Evolutionary conservation across 169 alveolate species (phyloP).

Genomic region (Plasmodium relictum): DNA sequence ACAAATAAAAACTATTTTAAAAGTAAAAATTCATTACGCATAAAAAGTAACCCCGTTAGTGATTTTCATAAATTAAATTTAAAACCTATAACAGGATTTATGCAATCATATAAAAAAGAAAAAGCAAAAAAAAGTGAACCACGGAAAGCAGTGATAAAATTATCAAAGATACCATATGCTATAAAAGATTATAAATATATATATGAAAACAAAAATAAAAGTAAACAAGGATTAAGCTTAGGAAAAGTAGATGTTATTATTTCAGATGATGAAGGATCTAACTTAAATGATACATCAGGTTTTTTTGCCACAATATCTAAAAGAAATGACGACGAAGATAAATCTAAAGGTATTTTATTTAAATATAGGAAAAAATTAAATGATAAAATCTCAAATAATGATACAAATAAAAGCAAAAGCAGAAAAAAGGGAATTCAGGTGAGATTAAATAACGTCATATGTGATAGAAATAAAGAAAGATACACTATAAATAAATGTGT

Average conservation of each 20-base stretch:
- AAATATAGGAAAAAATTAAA: background rate
- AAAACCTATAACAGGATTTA: conserved; percentile 67
- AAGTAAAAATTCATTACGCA: conserved; percentile 28
- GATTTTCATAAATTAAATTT: conserved; percentile 71
- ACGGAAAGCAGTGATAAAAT: conserved; percentile 20
- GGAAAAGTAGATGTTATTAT: conserved; percentile 1
- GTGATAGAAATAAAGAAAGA: background rate
- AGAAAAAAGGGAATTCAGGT: background rate
- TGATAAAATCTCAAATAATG: background rate
- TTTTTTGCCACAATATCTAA: conserved; percentile 50
- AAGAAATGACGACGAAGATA: background rate
- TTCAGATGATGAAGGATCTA: conserved; percentile 16
- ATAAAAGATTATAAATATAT: conserved; percentile 6
- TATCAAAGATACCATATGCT: conserved; percentile 32
- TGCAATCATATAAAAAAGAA: conserved; percentile 68
- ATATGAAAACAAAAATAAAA: background rate
- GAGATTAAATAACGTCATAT: background rate
- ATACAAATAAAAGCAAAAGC: background rate
- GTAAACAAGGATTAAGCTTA: background rate
- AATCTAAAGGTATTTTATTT: conserved; percentile 28
- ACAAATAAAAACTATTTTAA: conserved; percentile 52
- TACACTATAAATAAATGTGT: background rate
- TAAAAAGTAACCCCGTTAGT: conserved; percentile 57
- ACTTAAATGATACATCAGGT: conserved; percentile 32
- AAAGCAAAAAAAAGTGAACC: conserved; percentile 21